These are phyloP conservation scores for Penicillium chermesinum DNA, from an alignment of 495 filamentous ascomycete species.

Conservation along the genomic window DNA sequence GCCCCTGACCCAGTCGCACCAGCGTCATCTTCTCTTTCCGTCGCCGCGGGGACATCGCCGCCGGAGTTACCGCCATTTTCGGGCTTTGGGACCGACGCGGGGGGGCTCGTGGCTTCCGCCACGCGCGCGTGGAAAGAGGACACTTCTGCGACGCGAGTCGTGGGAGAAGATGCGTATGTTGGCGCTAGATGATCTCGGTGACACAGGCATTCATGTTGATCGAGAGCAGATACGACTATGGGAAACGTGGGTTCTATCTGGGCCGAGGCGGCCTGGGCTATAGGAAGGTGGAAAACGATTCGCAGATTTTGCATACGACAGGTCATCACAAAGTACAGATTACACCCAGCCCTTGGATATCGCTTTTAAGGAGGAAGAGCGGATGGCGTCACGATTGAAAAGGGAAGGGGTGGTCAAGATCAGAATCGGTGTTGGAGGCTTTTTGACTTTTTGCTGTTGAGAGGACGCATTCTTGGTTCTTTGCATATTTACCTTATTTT, in stretches of 20 bases:
- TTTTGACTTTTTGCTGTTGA: background rate
- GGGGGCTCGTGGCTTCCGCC: background rate
- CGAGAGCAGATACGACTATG: conserved; percentile 53
- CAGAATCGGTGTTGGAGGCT: background rate
- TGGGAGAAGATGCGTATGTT: conserved; percentile 22
- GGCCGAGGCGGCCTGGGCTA: conserved; percentile 1
- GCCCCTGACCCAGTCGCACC: background rate
- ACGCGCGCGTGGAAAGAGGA: conserved; percentile 8
- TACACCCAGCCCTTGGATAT: background rate
- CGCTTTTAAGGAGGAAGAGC: background rate
- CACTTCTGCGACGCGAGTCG: conserved; percentile 17
- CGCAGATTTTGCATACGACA: background rate
- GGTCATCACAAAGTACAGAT: background rate
- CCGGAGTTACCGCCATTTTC: background rate
- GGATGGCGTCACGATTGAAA: background rate
- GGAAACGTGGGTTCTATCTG: conserved; percentile 60
- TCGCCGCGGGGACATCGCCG: conserved; percentile 10
- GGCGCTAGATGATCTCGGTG: conserved; percentile 48
- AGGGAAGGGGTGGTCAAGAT: background rate
- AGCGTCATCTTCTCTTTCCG: conserved; percentile 9
- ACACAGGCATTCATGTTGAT: conserved; percentile 51
- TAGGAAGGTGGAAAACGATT: background rate
- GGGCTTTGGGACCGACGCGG: background rate
- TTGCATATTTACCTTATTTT: no score
- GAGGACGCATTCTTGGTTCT: no score